Percentiles rank a stretch among this genome's conserved stretches.
Conservation (phyloP, 305 asterid genomes). For the Andrographis paniculata region DNA sequence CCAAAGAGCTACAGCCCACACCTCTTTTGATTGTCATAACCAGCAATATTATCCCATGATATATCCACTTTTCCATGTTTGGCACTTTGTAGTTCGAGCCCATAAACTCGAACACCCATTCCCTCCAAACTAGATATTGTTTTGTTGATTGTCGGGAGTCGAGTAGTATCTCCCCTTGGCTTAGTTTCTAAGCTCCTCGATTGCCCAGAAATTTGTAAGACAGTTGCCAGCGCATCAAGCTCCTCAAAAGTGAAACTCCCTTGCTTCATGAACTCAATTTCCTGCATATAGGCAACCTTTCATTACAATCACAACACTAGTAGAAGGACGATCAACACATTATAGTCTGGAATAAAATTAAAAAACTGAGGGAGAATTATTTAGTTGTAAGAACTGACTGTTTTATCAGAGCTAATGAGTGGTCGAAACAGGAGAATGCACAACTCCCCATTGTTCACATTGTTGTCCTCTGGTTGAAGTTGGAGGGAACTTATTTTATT, state of each 20-base stretch:
- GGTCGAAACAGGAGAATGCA: constrained; percentile 84
- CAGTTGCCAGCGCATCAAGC: constrained; percentile 78
- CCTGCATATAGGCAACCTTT: constrained; percentile 41
- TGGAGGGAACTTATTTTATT: constrained; percentile 30
- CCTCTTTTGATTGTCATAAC: constrained; percentile 84
- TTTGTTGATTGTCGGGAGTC: constrained; percentile 37
- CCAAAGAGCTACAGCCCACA: constrained; percentile 18
- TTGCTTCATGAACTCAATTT: constrained; percentile 84
- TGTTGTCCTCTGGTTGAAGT: constrained; percentile 29
- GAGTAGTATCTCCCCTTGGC: constrained; percentile 39
- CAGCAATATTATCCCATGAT: constrained; percentile 97
- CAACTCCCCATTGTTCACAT: constrained; percentile 42
- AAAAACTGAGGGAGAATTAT: constrained; percentile 2
- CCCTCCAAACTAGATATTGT: constrained; percentile 68
- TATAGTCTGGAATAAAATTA: neutral
- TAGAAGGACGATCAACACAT: neutral
- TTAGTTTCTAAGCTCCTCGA: constrained; percentile 33
- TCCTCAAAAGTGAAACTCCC: constrained; percentile 77
- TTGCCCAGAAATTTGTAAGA: constrained; percentile 60
- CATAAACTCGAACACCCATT: constrained; percentile 86
- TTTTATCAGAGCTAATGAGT: constrained; percentile 65
- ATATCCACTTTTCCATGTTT: constrained; percentile 43
- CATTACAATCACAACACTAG: constrained; percentile 7
- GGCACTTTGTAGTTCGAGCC: constrained; percentile 39
- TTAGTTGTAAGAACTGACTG: constrained; percentile 48